Evolutionary conservation across 2,329 filamentous ascomycete species (phyloP), one percentile per base, ranked within the genome.

Genomic region (Cladosporium austrohemisphaericum): DNA sequence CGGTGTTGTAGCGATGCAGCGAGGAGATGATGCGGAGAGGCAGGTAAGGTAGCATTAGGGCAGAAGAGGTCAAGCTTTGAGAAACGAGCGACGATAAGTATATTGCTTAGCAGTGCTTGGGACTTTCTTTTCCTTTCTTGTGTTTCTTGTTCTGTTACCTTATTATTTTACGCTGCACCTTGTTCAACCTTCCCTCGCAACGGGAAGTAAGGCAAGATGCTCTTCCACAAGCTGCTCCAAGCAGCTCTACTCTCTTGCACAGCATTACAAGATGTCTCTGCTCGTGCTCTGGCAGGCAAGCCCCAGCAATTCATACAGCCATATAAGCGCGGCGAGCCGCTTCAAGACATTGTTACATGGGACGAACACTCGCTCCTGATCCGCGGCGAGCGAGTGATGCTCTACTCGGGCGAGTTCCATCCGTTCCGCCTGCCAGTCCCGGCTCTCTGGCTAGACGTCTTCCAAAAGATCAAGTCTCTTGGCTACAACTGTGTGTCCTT

Each of bases 401-500:
- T 91, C 28, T 89, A 85, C 64, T 84, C 80, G 33, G 86, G 82
- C 31, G 86, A 91, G 62, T 77, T 89, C 3, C 86, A 91, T 61
- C 84, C 85, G 0, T 90, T 76, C 63, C 71, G 79, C 57, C 68
- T 85, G 1, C 81, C 82, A 1, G 81, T 85, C 1, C 75, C 80
- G 2, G 71, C 73, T 40, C 71, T 86, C 4, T 84, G 83, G 72
- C 72, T 86, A 7, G 88, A 92, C 56, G 63, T 92, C 2, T 85
- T 94, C 58, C 84, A 93, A 60, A 94, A 94, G 68, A 81, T 92
- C 65, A 90, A 86, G 66, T 84, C 86, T 0, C 69, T 90, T 1
- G 88, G 88, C 0, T 91, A 89, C 69, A 92, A 86, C 58, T 78
- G 80, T 36, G 84, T 91, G 1, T 89, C 85, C 0, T 89, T 91